These are phyloP conservation scores for Uromyces viciae-fabae DNA, from an alignment of 1,284 basidiomycete genomes.

Conservation along the genomic window DNA sequence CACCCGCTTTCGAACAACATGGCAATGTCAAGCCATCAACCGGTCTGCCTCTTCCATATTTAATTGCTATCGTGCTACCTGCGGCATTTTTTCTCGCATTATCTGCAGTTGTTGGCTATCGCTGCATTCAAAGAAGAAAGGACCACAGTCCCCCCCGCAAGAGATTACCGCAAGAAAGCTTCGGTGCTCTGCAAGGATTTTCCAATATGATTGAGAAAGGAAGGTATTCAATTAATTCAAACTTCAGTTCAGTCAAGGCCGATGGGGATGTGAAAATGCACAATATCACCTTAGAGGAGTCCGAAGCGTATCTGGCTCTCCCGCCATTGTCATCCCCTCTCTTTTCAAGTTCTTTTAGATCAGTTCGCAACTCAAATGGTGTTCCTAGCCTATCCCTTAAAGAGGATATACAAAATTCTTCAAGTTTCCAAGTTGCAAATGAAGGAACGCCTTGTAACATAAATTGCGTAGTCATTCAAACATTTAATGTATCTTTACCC, in stretches of 20 bases:
- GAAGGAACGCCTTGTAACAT: neutral
- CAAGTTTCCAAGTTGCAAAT: neutral
- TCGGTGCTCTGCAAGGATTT: neutral
- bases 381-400: neutral
- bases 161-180: neutral
- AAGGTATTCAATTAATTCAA: neutral
- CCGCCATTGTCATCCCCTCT: neutral
- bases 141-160: neutral
- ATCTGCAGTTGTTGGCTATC: neutral
- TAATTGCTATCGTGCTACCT: neutral
- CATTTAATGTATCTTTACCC: neutral
- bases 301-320: neutral
- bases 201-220: neutral
- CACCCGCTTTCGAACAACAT: neutral
- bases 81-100: neutral
- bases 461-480: conserved; percentile 13
- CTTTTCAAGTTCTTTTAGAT: too few species aligned
- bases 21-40: neutral
- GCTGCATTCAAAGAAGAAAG: neutral
- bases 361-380: too few species aligned
- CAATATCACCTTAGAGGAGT: neutral
- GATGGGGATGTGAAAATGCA: neutral
- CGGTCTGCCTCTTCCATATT: neutral
- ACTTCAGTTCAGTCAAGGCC: neutral
- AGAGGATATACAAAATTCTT: neutral